These are phyloP conservation scores for Boletellus ananas DNA, from an alignment of 768 basidiomycete species.

Conservation along the genomic window DNA sequence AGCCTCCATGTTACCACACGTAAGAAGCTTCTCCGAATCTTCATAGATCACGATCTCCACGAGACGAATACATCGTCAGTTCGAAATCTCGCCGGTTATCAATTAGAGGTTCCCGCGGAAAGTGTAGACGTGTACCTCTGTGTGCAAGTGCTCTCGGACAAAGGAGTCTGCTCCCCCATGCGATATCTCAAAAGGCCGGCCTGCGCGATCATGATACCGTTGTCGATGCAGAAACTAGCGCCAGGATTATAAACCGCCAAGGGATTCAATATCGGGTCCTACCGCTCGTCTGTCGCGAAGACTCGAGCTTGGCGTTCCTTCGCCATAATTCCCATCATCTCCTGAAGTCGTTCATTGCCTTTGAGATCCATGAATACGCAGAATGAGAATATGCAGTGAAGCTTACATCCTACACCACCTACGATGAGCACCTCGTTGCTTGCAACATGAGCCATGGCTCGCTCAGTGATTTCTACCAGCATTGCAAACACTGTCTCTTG, in stretches of 20 bases:
- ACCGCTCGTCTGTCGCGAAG: conserved; percentile 97
- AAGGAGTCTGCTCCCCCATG: conserved; percentile 80
- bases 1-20: neutral
- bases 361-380: neutral
- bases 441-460: conserved; percentile 98
- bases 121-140: conserved; percentile 57
- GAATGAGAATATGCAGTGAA: conserved; percentile 10
- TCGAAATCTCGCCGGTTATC: conserved; percentile 59
- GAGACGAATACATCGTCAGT: conserved; percentile 92
- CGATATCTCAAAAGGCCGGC: conserved; percentile 89
- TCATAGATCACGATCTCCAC: conserved; percentile 54
- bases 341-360: conserved; percentile 92
- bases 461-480: conserved; percentile 98
- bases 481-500: conserved; percentile 98
- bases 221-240: conserved; percentile 97
- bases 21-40: neutral
- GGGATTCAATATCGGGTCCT: conserved; percentile 15
- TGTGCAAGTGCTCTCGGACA: conserved; percentile 83
- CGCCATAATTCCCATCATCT: conserved; percentile 99
- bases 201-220: conserved; percentile 99
- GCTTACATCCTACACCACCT: conserved; percentile 97
- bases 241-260: neutral
- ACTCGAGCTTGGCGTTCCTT: conserved; percentile 81
- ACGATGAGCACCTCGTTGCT: conserved; percentile 96
- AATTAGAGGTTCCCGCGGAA: conserved; percentile 8